These are phyloP conservation scores for Camelina laxa DNA, from an alignment of 345 rosid species.

Conservation along the genomic window DNA sequence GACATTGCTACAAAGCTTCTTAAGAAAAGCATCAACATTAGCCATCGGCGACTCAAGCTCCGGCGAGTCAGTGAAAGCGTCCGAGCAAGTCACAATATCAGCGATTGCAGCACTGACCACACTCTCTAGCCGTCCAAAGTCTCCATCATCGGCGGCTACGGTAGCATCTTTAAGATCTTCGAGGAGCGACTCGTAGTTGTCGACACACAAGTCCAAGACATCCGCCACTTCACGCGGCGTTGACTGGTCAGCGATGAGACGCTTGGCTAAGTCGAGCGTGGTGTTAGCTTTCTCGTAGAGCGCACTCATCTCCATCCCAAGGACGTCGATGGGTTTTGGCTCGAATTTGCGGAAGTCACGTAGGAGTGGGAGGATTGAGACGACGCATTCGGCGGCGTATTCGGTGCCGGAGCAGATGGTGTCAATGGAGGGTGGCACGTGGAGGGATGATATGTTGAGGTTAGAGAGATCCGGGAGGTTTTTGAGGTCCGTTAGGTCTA, in stretches of 20 bases:
- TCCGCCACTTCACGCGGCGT: slow-evolving; percentile 35
- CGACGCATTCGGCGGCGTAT: slow-evolving; percentile 26
- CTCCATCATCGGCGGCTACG: slow-evolving; percentile 27
- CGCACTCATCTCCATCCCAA: slow-evolving; percentile 27
- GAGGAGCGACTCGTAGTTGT: slow-evolving; percentile 31
- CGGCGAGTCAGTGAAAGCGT: slow-evolving; percentile 31
- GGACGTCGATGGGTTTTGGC: slow-evolving; percentile 36
- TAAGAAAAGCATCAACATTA: slow-evolving; percentile 34
- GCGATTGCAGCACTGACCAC: slow-evolving; percentile 37
- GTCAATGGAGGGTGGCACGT: slow-evolving; percentile 11
- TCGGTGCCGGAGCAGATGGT: slow-evolving; percentile 31
- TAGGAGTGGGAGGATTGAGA: slow-evolving; percentile 37
- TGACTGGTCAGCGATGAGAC: slow-evolving; percentile 9
- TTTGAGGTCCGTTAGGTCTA: slow-evolving; percentile 17
- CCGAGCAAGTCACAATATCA: slow-evolving; percentile 34
- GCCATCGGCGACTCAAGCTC: slow-evolving; percentile 34
- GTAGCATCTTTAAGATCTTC: slow-evolving; percentile 30
- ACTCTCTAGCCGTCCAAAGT: slow-evolving; percentile 35
- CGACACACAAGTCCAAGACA: slow-evolving; percentile 24
- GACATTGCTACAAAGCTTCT: slow-evolving; percentile 39
- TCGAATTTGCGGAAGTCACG: slow-evolving; percentile 19
- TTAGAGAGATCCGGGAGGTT: slow-evolving; percentile 24
- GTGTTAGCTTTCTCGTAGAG: slow-evolving; percentile 33
- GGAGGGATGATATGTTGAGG: slow-evolving; percentile 31
- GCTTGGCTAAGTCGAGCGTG: slow-evolving; percentile 25